A percentile compares a stretch with the other conserved stretches of the same genome.
phyloP scores from a whole-genome alignment of 257 asterid species.

The Ballota nigra region DNA sequence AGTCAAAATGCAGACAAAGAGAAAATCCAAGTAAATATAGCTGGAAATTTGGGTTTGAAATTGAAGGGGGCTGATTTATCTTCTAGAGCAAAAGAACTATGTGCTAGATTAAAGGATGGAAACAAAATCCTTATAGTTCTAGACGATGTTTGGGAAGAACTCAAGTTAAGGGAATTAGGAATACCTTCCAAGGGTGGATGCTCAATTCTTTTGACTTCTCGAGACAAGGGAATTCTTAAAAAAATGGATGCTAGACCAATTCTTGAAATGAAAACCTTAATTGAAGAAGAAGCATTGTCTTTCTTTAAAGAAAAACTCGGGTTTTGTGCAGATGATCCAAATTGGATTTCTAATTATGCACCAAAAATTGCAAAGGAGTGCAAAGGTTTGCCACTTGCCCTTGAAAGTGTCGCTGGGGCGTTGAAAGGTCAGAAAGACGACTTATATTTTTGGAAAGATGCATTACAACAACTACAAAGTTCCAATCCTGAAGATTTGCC shows the following conservation, averaged over 20 bases:
- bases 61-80: neutral
- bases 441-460: no score
- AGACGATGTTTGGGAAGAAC: conserved; percentile 33
- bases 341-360: no score
- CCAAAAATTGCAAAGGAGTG: no score
- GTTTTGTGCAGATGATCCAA: neutral
- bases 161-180: conserved; percentile 21
- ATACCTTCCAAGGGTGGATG: conserved; percentile 21
- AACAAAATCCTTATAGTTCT: conserved; percentile 28
- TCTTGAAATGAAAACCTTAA: conserved; percentile 2
- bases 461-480: no score
- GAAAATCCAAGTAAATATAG: neutral
- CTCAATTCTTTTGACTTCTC: conserved; percentile 25
- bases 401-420: no score
- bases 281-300: conserved; percentile 10
- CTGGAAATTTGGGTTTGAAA: neutral
- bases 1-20: neutral
- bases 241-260: conserved; percentile 18
- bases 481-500: no score
- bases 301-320: neutral
- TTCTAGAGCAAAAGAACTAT: neutral
- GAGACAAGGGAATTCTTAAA: neutral
- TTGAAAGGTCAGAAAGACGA: no score
- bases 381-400: no score
- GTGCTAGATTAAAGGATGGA: neutral